Conservation (phyloP, 2,329 filamentous ascomycete species). For the Parasarocladium wereldwijsianum region DNA sequence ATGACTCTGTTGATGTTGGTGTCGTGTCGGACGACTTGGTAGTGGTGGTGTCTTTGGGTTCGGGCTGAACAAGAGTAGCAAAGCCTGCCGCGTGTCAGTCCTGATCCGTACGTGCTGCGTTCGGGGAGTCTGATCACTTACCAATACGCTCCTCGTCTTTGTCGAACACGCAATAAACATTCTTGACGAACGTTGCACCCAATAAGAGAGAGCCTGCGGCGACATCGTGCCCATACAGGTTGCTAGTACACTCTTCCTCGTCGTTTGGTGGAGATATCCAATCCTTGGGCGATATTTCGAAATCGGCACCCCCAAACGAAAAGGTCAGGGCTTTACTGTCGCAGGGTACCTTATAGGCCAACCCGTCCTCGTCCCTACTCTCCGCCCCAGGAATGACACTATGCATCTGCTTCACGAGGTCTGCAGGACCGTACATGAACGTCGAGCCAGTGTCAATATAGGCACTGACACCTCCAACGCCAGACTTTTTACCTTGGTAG, state of each 20-base stretch:
- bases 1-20: neutral
- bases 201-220: slow-evolving; percentile 60
- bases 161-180: slow-evolving; percentile 79
- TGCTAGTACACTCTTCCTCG: slow-evolving; percentile 47
- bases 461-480: slow-evolving; percentile 41
- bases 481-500: slow-evolving; percentile 42
- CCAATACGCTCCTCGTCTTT: slow-evolving; percentile 52
- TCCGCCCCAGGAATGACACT: slow-evolving; percentile 47
- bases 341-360: slow-evolving; percentile 62
- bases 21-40: too few species aligned
- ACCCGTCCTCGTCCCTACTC: slow-evolving; percentile 34
- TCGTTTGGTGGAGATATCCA: slow-evolving; percentile 41
- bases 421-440: slow-evolving; percentile 57
- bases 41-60: too few species aligned
- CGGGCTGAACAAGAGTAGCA: neutral
- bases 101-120: neutral
- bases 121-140: slow-evolving; percentile 15
- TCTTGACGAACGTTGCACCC: slow-evolving; percentile 77
- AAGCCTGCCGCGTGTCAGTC: slow-evolving; percentile 1
- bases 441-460: slow-evolving; percentile 79
- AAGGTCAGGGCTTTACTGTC: slow-evolving; percentile 47
- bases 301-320: slow-evolving; percentile 52
- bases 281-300: slow-evolving; percentile 53
- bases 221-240: slow-evolving; percentile 58
- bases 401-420: slow-evolving; percentile 55